Percentiles rank a stretch among this genome's conserved stretches.
Conservation (phyloP, 257 asterid genomes). For the Jaltomata sinuosa region DNA sequence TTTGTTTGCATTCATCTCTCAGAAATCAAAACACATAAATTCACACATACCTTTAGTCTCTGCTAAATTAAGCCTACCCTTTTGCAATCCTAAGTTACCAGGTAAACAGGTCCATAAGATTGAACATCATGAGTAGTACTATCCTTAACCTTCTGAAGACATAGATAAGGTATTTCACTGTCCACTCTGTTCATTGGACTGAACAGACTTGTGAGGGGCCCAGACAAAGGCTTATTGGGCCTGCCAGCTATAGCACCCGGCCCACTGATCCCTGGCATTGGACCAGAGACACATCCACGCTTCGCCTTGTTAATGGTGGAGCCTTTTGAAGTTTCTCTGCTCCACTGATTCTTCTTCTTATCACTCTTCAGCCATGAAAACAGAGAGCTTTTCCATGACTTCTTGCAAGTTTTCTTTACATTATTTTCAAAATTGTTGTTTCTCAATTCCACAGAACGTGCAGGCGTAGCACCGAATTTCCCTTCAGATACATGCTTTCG, state of each 20-base stretch:
- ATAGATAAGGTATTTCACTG: slow-evolving; percentile 48
- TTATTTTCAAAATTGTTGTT: slow-evolving; percentile 16
- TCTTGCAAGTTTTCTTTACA: slow-evolving; percentile 22
- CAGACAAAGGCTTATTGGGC: slow-evolving; percentile 36
- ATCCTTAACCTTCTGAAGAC: slow-evolving; percentile 32
- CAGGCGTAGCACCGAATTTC: neutral
- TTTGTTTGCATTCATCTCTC: neutral
- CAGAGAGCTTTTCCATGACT: slow-evolving; percentile 59
- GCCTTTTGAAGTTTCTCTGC: slow-evolving; percentile 8
- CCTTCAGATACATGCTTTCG: slow-evolving; percentile 16
- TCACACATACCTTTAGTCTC: neutral
- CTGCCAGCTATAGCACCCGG: neutral
- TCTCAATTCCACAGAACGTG: slow-evolving; percentile 3
- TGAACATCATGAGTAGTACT: slow-evolving; percentile 24
- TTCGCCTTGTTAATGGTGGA: slow-evolving; percentile 13
- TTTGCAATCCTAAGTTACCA: slow-evolving; percentile 42
- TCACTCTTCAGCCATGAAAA: slow-evolving; percentile 57
- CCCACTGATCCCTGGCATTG: slow-evolving; percentile 12
- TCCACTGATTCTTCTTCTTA: slow-evolving; percentile 26
- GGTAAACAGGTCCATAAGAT: slow-evolving; percentile 67
- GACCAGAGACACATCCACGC: slow-evolving; percentile 46
- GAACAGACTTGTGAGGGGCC: slow-evolving; percentile 39
- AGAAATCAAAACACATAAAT: neutral
- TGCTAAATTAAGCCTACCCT: neutral
- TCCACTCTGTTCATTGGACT: slow-evolving; percentile 21